These are phyloP conservation scores for Serendipita vermifera DNA, from an alignment of 768 basidiomycete species.

Conservation along the genomic window DNA sequence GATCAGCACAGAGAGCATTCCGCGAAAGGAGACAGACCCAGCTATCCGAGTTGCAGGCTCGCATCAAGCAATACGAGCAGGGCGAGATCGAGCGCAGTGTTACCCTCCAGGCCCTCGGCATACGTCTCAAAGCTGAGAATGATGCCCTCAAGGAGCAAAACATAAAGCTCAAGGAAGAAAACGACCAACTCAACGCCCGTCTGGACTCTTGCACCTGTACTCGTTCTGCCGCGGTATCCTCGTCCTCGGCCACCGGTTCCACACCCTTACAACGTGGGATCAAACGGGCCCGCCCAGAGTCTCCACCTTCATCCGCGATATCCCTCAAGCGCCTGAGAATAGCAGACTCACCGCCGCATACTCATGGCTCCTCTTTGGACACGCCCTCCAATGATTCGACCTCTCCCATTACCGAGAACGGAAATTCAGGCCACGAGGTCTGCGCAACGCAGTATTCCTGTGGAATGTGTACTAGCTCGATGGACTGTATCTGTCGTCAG, in stretches of 20 bases:
- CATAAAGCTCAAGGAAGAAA: conserved; percentile 34
- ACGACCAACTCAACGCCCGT: conserved; percentile 10
- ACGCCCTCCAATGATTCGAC: conserved; percentile 41
- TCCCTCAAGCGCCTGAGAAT: conserved; percentile 14
- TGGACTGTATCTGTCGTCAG: conserved; percentile 7
- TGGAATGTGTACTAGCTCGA: conserved; percentile 5
- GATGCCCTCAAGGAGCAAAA: conserved; percentile 62
- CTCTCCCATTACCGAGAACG: conserved; percentile 29
- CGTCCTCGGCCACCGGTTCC: not conserved
- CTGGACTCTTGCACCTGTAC: not conserved
- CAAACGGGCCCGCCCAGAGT: conserved; percentile 27
- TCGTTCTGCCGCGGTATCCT: not conserved
- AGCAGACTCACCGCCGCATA: not conserved
- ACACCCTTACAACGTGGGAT: not conserved
- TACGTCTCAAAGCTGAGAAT: conserved; percentile 78
- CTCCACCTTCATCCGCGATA: conserved; percentile 14
- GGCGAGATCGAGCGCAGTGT: conserved; percentile 85
- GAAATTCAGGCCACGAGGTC: conserved; percentile 12
- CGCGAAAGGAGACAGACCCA: conserved; percentile 82
- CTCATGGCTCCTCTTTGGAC: not conserved
- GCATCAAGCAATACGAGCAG: conserved; percentile 72
- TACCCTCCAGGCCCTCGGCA: conserved; percentile 68
- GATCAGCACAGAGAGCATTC: conserved; percentile 82
- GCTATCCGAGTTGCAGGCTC: conserved; percentile 75
- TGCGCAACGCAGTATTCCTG: too few species aligned